Evolutionary conservation across 441 rosid species (phyloP).

Genomic region (Aleurites moluccanus): DNA sequence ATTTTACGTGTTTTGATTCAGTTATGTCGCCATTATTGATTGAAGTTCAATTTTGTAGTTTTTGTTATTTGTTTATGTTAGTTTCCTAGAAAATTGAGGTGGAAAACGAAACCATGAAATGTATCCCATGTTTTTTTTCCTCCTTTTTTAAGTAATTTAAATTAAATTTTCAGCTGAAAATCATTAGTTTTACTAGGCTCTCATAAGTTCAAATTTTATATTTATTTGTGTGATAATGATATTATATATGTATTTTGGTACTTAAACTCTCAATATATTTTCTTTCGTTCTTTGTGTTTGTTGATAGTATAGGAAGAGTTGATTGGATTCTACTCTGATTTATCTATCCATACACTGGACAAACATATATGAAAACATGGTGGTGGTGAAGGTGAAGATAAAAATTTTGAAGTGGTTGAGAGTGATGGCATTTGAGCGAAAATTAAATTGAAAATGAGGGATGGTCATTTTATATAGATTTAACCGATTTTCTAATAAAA

Average conservation of each 20-base stretch:
- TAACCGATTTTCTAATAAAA: no score
- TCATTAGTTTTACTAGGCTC: not conserved
- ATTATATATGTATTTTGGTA: not conserved
- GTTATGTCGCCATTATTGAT: conserved; percentile 11
- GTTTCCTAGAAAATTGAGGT: conserved; percentile 28
- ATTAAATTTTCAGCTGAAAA: conserved; percentile 12
- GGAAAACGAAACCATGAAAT: not conserved
- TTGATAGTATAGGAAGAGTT: not conserved
- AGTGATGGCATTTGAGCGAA: no score
- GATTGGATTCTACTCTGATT: not conserved
- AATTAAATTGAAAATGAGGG: no score
- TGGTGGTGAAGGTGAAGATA: no score
- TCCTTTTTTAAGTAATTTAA: not conserved
- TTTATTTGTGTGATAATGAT: conserved; percentile 9
- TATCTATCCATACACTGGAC: not conserved
- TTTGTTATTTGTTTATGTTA: conserved; percentile 18
- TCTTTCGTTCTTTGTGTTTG: not conserved
- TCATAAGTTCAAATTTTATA: conserved; percentile 1
- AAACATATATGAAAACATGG: no score
- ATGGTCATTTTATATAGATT: no score
- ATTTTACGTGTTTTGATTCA: conserved; percentile 19
- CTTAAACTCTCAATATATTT: not conserved
- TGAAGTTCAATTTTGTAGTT: conserved; percentile 19
- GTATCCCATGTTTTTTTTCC: conserved; percentile 2
- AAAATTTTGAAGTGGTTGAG: no score